Evolutionary conservation across 2,329 filamentous ascomycete genomes (phyloP).

Genomic region (Colletotrichum higginsianum): DNA sequence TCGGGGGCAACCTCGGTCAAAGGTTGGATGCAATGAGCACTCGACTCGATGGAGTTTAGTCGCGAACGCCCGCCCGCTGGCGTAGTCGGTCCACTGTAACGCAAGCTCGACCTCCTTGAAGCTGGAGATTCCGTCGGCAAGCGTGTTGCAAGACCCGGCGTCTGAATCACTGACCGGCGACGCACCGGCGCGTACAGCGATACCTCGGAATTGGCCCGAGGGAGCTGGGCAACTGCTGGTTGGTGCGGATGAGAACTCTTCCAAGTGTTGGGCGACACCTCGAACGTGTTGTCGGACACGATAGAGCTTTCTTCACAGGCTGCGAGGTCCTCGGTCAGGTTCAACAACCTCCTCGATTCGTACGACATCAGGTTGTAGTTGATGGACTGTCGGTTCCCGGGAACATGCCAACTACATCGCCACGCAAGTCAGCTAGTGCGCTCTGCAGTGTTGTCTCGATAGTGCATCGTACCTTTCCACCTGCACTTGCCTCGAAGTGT

Average conservation of each 20-base stretch:
- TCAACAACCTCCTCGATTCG: slow-evolving; percentile 61
- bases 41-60: slow-evolving; percentile 58
- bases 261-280: slow-evolving; percentile 53
- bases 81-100: slow-evolving; percentile 56
- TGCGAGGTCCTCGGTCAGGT: slow-evolving; percentile 54
- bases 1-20: slow-evolving; percentile 24
- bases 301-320: slow-evolving; percentile 51
- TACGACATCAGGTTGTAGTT: slow-evolving; percentile 62
- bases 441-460: too few relatives aligned
- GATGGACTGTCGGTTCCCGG: slow-evolving; percentile 55
- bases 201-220: slow-evolving; percentile 62
- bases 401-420: slow-evolving; percentile 50
- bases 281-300: slow-evolving; percentile 53
- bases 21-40: slow-evolving; percentile 8
- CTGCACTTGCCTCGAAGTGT: slow-evolving; percentile 43
- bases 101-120: slow-evolving; percentile 52
- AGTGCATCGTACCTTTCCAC: slow-evolving; percentile 37
- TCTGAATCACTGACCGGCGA: slow-evolving; percentile 63
- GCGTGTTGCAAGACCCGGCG: slow-evolving; percentile 66
- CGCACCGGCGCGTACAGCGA: slow-evolving; percentile 64
- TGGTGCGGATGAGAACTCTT: slow-evolving; percentile 54
- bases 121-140: slow-evolving; percentile 33
- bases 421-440: slow-evolving; percentile 19
- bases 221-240: slow-evolving; percentile 47
- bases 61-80: slow-evolving; percentile 53